Evolutionary conservation across 495 filamentous ascomycete species (phyloP).

Genomic region (Aspergillus saccharolyticus): DNA sequence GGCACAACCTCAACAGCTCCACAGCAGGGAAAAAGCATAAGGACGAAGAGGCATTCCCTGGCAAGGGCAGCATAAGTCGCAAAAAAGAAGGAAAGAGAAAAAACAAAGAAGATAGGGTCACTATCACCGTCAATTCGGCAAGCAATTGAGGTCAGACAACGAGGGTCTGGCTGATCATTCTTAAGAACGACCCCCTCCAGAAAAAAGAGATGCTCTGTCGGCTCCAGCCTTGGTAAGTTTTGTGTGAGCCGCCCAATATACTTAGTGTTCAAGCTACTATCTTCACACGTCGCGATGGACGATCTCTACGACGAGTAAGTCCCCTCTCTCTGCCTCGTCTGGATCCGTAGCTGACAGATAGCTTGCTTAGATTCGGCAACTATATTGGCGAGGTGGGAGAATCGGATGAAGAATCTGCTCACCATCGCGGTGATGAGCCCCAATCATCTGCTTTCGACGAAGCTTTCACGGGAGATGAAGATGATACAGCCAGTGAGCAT

Average conservation of each 20-base stretch:
- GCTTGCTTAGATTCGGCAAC: constrained; percentile 76
- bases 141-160: neutral
- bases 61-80: neutral
- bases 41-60: constrained; percentile 14
- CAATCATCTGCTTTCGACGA: constrained; percentile 81
- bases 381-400: constrained; percentile 90
- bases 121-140: neutral
- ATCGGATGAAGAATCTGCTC: constrained; percentile 73
- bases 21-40: constrained; percentile 18
- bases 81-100: neutral
- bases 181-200: too few relatives aligned
- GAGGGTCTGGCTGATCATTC: neutral
- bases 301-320: constrained; percentile 80
- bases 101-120: neutral
- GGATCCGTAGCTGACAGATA: constrained; percentile 17
- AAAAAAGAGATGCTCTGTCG: constrained; percentile 19
- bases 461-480: constrained; percentile 59
- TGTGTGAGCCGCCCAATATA: neutral
- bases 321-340: neutral
- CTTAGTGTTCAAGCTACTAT: constrained; percentile 7
- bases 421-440: constrained; percentile 61
- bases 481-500: constrained; percentile 57
- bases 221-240: constrained; percentile 6
- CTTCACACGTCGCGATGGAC: constrained; percentile 55
- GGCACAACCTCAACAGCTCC: constrained; percentile 18